Conservation (phyloP, 805 yeast genomes). For the Saccharomycopsis capsularis region DNA sequence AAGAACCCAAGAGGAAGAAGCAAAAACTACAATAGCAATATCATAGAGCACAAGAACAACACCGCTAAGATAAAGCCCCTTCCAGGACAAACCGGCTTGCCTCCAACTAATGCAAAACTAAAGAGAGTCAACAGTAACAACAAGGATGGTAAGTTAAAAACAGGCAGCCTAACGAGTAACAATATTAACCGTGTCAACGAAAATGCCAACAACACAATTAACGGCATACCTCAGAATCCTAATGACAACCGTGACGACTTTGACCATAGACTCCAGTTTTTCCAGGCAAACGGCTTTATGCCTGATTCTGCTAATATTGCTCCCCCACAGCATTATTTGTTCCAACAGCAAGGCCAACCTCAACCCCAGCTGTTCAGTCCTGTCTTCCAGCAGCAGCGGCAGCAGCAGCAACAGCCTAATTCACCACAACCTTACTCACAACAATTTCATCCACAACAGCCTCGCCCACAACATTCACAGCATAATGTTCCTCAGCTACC, state of each 20-base stretch:
- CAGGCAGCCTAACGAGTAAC: neutral
- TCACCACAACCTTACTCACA: neutral
- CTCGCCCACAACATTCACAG: neutral
- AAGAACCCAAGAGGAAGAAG: neutral
- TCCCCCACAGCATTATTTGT: neutral
- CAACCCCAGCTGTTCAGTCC: too few relatives aligned
- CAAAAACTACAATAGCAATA: slow-evolving; percentile 17
- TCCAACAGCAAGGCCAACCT: neutral
- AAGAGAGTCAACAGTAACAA: neutral
- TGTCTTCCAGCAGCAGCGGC: neutral
- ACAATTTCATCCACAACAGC: neutral
- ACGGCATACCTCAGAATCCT: neutral
- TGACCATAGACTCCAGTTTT: neutral
- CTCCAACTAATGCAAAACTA: slow-evolving; percentile 5
- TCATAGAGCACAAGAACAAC: slow-evolving; percentile 22
- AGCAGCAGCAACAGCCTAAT: neutral
- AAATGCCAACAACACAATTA: neutral
- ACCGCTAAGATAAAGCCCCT: slow-evolving; percentile 22
- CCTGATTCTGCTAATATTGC: neutral
- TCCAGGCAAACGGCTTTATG: neutral
- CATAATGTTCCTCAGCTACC: neutral
- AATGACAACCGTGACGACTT: neutral
- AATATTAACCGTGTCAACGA: neutral
- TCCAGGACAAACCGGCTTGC: slow-evolving; percentile 17
- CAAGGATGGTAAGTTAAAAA: neutral